Percentiles rank a stretch among this genome's conserved stretches.
Conservation (phyloP, 1,284 basidiomycete species). For the Fomitopsis betulina region DNA sequence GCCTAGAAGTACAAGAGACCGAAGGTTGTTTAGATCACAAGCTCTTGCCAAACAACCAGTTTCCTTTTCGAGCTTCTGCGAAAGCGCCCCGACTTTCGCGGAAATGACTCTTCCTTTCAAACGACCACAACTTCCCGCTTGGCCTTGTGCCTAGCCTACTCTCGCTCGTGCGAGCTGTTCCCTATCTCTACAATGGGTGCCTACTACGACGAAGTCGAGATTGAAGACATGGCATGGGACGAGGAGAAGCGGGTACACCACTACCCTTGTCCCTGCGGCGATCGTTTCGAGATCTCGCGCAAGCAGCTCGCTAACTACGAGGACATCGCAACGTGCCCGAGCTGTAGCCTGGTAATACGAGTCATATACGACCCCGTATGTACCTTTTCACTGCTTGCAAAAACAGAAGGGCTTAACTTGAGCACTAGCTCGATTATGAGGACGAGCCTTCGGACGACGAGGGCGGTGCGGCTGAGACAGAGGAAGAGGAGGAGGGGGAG, state of each 20-base stretch:
- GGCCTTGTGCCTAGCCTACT: neutral
- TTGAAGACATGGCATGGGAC: conserved; percentile 96
- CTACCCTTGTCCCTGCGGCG: conserved; percentile 98
- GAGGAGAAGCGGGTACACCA: conserved; percentile 80
- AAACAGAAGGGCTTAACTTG: neutral
- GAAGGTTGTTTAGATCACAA: conserved; percentile 9
- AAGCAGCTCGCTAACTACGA: conserved; percentile 87
- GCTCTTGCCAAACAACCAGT: conserved; percentile 8
- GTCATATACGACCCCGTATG: conserved; percentile 94
- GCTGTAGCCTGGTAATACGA: conserved; percentile 90
- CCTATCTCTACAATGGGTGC: conserved; percentile 55
- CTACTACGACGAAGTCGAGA: conserved; percentile 91
- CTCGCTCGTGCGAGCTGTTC: neutral
- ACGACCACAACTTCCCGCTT: neutral
- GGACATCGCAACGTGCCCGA: conserved; percentile 96
- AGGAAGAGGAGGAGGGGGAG: conserved; percentile 34
- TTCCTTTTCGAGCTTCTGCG: neutral
- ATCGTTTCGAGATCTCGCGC: conserved; percentile 95
- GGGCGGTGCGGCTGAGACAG: conserved; percentile 25
- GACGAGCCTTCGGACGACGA: conserved; percentile 54
- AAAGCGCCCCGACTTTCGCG: too few relatives aligned
- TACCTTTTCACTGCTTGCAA: conserved; percentile 14
- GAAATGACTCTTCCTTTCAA: neutral
- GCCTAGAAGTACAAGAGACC: neutral
- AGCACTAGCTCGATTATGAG: conserved; percentile 65